These are phyloP conservation scores for Apiospora kogelbergensis DNA, from an alignment of 2,329 filamentous ascomycete genomes.

Conservation along the genomic window DNA sequence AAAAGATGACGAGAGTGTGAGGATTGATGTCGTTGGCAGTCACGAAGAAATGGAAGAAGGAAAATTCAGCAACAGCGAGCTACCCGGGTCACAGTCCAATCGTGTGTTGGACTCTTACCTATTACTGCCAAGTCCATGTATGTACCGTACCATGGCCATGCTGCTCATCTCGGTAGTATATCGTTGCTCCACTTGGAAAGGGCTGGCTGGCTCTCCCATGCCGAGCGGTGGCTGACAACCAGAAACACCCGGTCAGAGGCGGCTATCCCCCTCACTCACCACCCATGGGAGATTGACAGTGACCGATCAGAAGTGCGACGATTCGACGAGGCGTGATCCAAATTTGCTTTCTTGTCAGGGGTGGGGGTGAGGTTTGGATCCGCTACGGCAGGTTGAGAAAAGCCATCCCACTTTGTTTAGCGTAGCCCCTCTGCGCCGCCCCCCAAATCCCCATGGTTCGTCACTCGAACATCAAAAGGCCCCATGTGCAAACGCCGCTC, in stretches of 20 bases:
- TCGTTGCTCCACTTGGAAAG: neutral
- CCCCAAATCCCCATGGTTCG: neutral
- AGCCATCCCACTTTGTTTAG: neutral
- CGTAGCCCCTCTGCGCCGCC: neutral
- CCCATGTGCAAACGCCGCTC: neutral
- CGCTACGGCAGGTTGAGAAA: neutral
- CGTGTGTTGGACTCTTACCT: neutral
- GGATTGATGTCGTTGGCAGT: neutral
- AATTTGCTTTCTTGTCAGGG: constrained; percentile 2
- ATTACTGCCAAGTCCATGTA: neutral
- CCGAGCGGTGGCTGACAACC: neutral
- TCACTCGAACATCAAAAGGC: neutral
- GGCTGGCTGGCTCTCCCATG: neutral
- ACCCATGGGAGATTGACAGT: neutral
- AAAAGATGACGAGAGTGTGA: neutral
- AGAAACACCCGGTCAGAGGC: constrained; percentile 6
- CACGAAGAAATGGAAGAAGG: neutral
- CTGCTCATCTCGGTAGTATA: constrained; percentile 6
- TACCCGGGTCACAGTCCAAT: neutral
- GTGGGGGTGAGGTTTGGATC: neutral
- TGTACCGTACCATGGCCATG: neutral
- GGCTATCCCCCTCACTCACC: neutral
- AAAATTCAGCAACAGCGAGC: neutral
- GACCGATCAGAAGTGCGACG: neutral
- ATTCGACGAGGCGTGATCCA: constrained; percentile 5